These are phyloP conservation scores for Penstemon newberryi DNA, from an alignment of 257 asterid genomes.

Conservation along the genomic window DNA sequence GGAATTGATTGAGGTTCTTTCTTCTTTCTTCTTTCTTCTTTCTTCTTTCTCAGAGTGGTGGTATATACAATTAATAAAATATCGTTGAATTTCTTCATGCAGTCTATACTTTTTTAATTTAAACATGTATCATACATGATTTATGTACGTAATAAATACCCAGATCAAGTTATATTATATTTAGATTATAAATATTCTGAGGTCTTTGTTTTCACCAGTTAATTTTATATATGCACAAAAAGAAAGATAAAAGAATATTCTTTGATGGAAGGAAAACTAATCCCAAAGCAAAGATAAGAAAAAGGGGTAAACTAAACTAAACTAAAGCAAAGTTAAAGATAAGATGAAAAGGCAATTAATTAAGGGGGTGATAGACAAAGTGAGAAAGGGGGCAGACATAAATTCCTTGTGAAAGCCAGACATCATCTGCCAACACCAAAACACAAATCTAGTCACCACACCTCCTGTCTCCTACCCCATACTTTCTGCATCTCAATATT, in stretches of 20 bases:
- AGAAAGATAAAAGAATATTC: neutral
- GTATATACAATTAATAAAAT: too few relatives aligned
- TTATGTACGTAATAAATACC: too few relatives aligned
- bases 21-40: too few relatives aligned
- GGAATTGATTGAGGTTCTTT: neutral
- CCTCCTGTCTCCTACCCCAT: constrained; percentile 34
- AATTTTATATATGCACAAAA: neutral
- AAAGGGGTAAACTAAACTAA: too few relatives aligned
- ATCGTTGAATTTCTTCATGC: too few relatives aligned
- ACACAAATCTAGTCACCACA: constrained; percentile 31
- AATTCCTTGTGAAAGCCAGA: constrained; percentile 44
- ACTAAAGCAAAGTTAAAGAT: neutral
- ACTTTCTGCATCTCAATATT: neutral
- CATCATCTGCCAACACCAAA: constrained; percentile 35
- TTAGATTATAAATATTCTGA: too few relatives aligned
- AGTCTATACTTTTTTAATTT: too few relatives aligned
- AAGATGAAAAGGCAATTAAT: neutral
- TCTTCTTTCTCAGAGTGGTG: too few relatives aligned
- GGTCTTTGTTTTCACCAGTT: neutral
- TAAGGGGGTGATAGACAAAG: constrained; percentile 33
- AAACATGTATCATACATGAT: too few relatives aligned
- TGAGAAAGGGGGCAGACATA: constrained; percentile 35
- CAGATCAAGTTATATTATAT: too few relatives aligned
- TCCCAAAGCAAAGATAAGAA: constrained; percentile 14
- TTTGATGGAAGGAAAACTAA: neutral